Base-by-base conservation (phyloP, 2,329 filamentous ascomycete genomes). In the Colletotrichum sp. region DNA sequence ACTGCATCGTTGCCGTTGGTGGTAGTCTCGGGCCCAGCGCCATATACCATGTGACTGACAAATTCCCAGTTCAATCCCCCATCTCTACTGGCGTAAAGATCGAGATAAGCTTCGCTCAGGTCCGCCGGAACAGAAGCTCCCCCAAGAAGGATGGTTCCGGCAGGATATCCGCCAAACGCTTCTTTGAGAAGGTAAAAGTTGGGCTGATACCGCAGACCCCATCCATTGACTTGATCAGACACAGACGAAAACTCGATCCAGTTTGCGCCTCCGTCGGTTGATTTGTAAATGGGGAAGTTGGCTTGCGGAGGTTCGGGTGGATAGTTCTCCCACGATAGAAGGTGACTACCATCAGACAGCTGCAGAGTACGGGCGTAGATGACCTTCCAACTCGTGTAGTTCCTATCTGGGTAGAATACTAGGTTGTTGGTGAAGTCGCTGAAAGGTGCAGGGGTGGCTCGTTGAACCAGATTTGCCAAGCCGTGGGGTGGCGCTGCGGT, bases 161-260 rank as follows among this genome's bases (percentile, higher is more conserved):
- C 88, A 2, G 88, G 84, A 80, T 89, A 94, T 3, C 87, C 85
- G 26, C 89, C 93, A 65, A 94, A 86, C 4, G 84, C 81, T 59
- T 89, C 85, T 0, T 91, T 89, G 6, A 95, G 87, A 77, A 91
- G 88, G 80, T 93, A 94, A 18, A 95, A 86, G 81, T 91, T 90
- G 0, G 94, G 94, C 80, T 95, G 94, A 79, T 94, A 94, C 30
- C 92, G 89, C 69, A 94, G 82, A 26, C 93, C 93, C 85, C 90
- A 92, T 44, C 89, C 89, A 78, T 94, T 92, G 34, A 89, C 90
- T 65, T 89, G 87, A 80, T 95, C 94, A 12, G 90, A 85, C 12
- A 95, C 90, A 18, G 87, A 87, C 4, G 92, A 91, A 65, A 94
- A 86, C 80, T 93, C 89, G 18, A 86, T 86, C 93, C 93, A 95